Base-by-base conservation (phyloP, 129 eudicot species). In the Scalesia atractyloides region DNA sequence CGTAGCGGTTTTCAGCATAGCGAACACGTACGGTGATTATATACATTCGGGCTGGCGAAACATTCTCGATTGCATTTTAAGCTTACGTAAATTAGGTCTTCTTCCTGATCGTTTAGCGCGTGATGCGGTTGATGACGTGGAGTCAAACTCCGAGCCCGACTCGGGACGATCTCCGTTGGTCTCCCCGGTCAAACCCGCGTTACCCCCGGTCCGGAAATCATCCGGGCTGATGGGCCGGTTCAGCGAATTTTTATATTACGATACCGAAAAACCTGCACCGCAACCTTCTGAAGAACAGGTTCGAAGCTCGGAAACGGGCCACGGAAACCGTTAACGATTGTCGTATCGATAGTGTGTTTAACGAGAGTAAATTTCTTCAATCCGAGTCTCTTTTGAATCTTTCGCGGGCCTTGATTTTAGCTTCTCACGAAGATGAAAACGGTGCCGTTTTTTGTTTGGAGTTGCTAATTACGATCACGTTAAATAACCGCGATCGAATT, bases 21-120 rank as follows among this genome's bases (percentile, higher is more conserved):
- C 94, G 46, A 90, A 87, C 76, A 67, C 57, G 26, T 87, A 87
- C 19, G 90, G 97, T 22, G 97, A 90, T 50, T 79, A 84, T 46
- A 81, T 90, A 47, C 97, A 85, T n/a, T 75, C 94, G 0, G 97
- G 97, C 24, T 90, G 97, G 97, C 84, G 82, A 60, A 83, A 90
- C 80, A 83, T 90, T 51, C 77, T 87, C 24, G 96, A 90, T 39
- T 90, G 96, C 82, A 81, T 87, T 70, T 52, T 90, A 70, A 87
- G 94, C 53, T 79, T 90, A 84, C 90, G 87, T 79, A 85, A 81
- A 77, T 65, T 84, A 30, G 96, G 96, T 44, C 94, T 90, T 83
- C 85, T 90, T 73, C 96, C 96, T 7, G 81, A 88, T 30, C 89
- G 84, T n/a, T 77, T 87, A 60, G 85, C 87, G 56, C 85, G 74